Percentiles rank a stretch among this genome's conserved stretches.
Conservation (phyloP, 371 early-diverging fungal species). For the Mucor velutinosus region DNA sequence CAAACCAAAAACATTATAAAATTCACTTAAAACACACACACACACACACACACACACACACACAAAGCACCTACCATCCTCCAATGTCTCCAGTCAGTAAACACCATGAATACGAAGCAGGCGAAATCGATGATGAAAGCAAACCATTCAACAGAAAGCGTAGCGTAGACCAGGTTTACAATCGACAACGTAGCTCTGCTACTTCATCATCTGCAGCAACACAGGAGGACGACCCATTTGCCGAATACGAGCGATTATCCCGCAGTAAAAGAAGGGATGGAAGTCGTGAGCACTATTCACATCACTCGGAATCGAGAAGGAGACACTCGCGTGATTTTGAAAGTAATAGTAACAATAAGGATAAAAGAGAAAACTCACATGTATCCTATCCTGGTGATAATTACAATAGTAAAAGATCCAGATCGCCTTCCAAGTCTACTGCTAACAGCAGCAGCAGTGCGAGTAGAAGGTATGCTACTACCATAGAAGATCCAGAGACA, state of each 20-base stretch:
- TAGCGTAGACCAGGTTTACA: conserved; percentile 3
- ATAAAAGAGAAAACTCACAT: conserved; percentile 20
- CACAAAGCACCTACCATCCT: background rate
- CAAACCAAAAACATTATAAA: background rate
- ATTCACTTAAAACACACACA: background rate
- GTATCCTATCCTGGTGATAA: conserved; percentile 14
- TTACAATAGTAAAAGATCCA: conserved; percentile 20
- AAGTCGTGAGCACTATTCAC: conserved; percentile 3
- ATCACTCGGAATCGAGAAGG: conserved; percentile 3
- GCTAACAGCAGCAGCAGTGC: background rate
- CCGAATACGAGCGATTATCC: conserved; percentile 43
- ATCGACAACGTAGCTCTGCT: background rate
- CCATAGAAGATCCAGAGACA: background rate
- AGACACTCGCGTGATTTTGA: conserved; percentile 26
- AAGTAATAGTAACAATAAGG: conserved; percentile 18
- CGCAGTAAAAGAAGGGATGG: conserved; percentile 18
- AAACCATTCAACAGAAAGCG: conserved; percentile 6
- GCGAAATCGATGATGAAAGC: conserved; percentile 16
- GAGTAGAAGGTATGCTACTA: conserved; percentile 1
- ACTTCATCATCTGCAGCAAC: background rate
- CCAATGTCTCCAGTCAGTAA: conserved; percentile 3
- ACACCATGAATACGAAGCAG: conserved; percentile 19
- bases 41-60: no score
- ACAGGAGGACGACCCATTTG: conserved; percentile 38
- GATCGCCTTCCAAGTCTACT: conserved; percentile 3